These are phyloP conservation scores for Gracilariopsis chorda DNA, from an alignment of 23 red algal species.

Conservation along the genomic window DNA sequence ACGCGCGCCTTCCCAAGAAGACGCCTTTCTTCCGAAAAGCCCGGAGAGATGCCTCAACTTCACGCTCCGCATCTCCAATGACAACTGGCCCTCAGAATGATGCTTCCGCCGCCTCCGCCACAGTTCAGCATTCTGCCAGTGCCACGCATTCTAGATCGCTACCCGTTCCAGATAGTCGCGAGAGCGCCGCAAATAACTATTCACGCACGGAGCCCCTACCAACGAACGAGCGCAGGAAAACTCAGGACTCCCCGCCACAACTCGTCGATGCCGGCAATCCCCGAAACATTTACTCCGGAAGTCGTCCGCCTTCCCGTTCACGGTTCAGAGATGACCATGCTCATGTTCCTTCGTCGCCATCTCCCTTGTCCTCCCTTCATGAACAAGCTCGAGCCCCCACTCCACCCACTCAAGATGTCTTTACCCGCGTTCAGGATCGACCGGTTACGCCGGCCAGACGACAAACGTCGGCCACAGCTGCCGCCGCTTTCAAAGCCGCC, in stretches of 20 bases:
- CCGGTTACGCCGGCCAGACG: slow-evolving; percentile 38
- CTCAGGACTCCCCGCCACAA: not conserved
- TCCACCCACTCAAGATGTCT: slow-evolving; percentile 31
- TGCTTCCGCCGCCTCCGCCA: not conserved
- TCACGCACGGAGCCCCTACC: not conserved
- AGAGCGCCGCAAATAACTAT: not conserved
- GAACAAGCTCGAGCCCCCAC: slow-evolving; percentile 30
- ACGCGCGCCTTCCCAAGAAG: slow-evolving; percentile 26
- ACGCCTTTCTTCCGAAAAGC: slow-evolving; percentile 25
- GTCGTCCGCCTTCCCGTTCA: not conserved
- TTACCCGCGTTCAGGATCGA: slow-evolving; percentile 45
- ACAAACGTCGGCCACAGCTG: not conserved
- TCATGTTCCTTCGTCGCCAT: not conserved
- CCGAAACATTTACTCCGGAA: slow-evolving; percentile 16
- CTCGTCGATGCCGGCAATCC: slow-evolving; percentile 15
- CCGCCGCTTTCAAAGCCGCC: slow-evolving; percentile 34
- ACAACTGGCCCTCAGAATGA: not conserved
- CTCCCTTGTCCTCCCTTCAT: not conserved
- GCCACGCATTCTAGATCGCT: not conserved
- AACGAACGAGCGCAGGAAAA: not conserved
- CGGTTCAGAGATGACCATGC: not conserved
- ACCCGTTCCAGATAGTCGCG: not conserved
- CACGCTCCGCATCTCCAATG: not conserved
- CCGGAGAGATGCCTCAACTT: not conserved
- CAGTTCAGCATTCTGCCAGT: not conserved